Evolutionary conservation across 768 basidiomycete species (phyloP).

Genomic region (Macrolepiota albuminosa): DNA sequence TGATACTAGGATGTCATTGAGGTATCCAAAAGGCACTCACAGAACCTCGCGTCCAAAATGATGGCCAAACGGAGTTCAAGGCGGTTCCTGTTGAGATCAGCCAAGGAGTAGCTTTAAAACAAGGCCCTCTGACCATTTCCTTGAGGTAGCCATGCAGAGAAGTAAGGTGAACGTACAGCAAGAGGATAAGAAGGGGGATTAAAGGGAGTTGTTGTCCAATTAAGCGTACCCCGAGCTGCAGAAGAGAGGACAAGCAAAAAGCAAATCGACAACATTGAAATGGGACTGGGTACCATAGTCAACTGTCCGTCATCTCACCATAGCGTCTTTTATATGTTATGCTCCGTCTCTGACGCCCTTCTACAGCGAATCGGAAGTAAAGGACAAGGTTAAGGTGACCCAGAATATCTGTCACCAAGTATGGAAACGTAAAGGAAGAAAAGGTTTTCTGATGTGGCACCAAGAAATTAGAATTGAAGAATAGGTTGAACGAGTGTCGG

Average conservation of each 20-base stretch:
- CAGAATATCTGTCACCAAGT: neutral
- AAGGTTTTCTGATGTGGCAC: neutral
- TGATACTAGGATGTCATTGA: neutral
- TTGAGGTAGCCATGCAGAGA: slow-evolving; percentile 63
- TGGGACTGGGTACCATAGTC: neutral
- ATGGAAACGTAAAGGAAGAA: neutral
- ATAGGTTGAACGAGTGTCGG: neutral
- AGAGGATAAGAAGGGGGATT: slow-evolving; percentile 59
- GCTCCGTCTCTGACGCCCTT: neutral
- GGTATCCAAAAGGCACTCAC: slow-evolving; percentile 23
- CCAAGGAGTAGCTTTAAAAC: neutral
- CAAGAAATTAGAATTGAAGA: neutral
- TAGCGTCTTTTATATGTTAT: neutral
- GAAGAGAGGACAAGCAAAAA: slow-evolving; percentile 7
- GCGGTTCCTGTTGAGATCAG: slow-evolving; percentile 26
- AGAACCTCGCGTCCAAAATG: slow-evolving; percentile 57
- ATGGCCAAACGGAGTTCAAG: slow-evolving; percentile 53
- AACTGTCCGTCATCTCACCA: neutral
- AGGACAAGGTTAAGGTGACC: neutral
- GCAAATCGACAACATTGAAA: neutral
- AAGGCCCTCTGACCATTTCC: slow-evolving; percentile 32
- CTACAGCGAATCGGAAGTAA: neutral
- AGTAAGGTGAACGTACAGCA: slow-evolving; percentile 60
- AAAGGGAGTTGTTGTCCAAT: slow-evolving; percentile 47
- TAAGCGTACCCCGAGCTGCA: slow-evolving; percentile 23